Conservation (phyloP, 345 rosid species). For the Euphorbia tirucalli region DNA sequence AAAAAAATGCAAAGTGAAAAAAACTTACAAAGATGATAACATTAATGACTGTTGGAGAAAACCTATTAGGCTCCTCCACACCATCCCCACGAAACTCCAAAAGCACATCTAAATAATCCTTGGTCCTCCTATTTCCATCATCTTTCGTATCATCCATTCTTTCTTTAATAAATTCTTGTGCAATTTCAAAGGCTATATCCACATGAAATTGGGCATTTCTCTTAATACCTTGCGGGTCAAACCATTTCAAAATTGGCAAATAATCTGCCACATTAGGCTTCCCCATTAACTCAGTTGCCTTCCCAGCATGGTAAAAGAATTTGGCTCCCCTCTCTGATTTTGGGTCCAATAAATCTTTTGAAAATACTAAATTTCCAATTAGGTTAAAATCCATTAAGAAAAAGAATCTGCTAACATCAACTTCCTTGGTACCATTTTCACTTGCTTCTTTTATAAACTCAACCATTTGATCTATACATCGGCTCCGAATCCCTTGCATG, state of each 20-base stretch:
- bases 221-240: conserved; percentile 78
- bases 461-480: conserved; percentile 56
- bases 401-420: conserved; percentile 59
- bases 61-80: conserved; percentile 37
- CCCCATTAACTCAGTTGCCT: conserved; percentile 79
- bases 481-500: conserved; percentile 38
- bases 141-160: conserved; percentile 36
- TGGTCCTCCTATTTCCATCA: conserved; percentile 20
- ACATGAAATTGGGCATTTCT: conserved; percentile 61
- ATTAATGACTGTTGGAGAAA: conserved; percentile 58
- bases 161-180: conserved; percentile 53
- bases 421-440: conserved; percentile 34
- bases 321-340: conserved; percentile 53
- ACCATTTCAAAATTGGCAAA: conserved; percentile 51
- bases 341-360: conserved; percentile 59
- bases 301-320: conserved; percentile 62
- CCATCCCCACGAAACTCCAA: conserved; percentile 71
- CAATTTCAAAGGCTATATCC: conserved; percentile 54
- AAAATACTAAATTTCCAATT: conserved; percentile 65
- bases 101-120: conserved; percentile 71
- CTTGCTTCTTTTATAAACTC: conserved; percentile 42
- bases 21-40: conserved; percentile 64
- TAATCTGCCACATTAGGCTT: no score
- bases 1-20: background rate
- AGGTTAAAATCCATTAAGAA: conserved; percentile 71